Conservation (phyloP, 192 early-diverging fungal genomes). For the Obelidium mucronatum region DNA sequence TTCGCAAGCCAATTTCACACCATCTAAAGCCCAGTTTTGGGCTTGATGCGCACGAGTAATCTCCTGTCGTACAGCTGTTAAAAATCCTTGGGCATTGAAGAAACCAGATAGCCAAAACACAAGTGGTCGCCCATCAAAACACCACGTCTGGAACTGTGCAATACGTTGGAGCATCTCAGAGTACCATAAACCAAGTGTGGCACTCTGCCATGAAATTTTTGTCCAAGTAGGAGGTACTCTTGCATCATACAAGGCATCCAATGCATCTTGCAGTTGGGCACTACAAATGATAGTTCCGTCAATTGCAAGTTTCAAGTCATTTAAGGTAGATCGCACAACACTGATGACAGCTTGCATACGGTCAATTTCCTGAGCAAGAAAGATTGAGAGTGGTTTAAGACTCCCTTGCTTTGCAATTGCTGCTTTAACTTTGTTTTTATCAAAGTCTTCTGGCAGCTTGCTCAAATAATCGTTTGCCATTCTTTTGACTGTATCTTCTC, state of each 20-base stretch:
- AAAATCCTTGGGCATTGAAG: constrained; percentile 75
- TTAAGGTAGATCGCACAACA: constrained; percentile 58
- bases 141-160: constrained; percentile 67
- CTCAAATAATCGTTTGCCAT: constrained; percentile 66
- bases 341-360: constrained; percentile 69
- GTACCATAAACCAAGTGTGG: constrained; percentile 69
- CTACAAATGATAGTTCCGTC: constrained; percentile 70
- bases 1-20: constrained; percentile 68
- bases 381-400: constrained; percentile 67
- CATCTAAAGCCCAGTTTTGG: constrained; percentile 64
- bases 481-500: constrained; percentile 69
- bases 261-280: constrained; percentile 64
- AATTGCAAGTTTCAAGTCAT: constrained; percentile 69
- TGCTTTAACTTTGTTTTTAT: constrained; percentile 60
- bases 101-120: constrained; percentile 73
- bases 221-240: constrained; percentile 63
- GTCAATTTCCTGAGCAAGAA: constrained; percentile 71
- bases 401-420: constrained; percentile 60
- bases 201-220: constrained; percentile 65
- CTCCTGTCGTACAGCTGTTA: constrained; percentile 71
- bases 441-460: constrained; percentile 70
- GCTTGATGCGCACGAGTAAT: constrained; percentile 66
- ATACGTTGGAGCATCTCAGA: constrained; percentile 59
- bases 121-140: constrained; percentile 66
- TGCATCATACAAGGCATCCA: constrained; percentile 72